Percentiles rank a stretch among this genome's conserved stretches.
These are phyloP conservation scores for Misopates orontium DNA, from an alignment of 257 asterid genomes.

Conservation along the genomic window DNA sequence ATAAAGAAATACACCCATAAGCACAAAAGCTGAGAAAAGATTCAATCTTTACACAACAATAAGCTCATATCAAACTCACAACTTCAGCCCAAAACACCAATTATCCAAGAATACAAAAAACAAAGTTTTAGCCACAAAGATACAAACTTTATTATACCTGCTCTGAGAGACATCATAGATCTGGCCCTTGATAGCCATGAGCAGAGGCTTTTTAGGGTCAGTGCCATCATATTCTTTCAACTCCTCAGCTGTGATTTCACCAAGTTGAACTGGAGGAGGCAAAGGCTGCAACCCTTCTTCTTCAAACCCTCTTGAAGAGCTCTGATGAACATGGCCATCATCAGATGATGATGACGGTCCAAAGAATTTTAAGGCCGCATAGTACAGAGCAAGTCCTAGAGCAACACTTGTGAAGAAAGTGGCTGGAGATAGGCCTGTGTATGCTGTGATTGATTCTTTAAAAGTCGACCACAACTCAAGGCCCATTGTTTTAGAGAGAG, in stretches of 20 bases:
- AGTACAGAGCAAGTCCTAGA: constrained; percentile 69
- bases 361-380: constrained; percentile 56
- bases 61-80: no score
- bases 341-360: constrained; percentile 56
- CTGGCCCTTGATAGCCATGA: constrained; percentile 97
- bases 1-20: no score
- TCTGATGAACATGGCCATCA: constrained; percentile 36
- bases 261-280: constrained; percentile 92
- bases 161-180: constrained; percentile 98
- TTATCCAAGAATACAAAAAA: no score
- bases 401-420: constrained; percentile 83
- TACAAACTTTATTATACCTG: constrained; percentile 44
- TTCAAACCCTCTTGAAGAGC: constrained; percentile 49
- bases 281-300: constrained; percentile 75
- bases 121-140: no score
- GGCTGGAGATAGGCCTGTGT: constrained; percentile 87
- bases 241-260: constrained; percentile 71
- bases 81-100: no score
- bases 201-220: constrained; percentile 82
- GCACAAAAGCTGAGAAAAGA: no score
- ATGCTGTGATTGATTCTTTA: constrained; percentile 74
- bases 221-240: constrained; percentile 81
- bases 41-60: no score
- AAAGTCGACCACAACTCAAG: constrained; percentile 68
- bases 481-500: constrained; percentile 42